phyloP scores from a whole-genome alignment of 805 yeast species.

The Lipomyces kockii region DNA sequence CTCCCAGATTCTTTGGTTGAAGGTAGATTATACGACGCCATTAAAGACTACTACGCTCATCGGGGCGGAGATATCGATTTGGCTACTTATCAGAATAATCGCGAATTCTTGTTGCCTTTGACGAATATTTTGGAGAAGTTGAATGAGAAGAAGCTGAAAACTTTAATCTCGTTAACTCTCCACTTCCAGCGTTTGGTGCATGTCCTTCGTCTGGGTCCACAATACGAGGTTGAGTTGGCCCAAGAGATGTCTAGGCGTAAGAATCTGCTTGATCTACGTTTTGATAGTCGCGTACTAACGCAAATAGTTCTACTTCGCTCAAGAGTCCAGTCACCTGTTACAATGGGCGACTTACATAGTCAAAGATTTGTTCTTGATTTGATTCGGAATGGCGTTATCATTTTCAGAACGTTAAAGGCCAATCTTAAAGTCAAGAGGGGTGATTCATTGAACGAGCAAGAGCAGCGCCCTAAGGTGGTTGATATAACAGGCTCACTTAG shows the following conservation, averaged over 20 bases:
- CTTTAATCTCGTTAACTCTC: conserved; percentile 76
- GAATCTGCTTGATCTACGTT: neutral
- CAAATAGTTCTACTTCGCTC: conserved; percentile 61
- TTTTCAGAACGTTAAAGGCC: conserved; percentile 50
- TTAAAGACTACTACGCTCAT: conserved; percentile 67
- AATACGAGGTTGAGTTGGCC: conserved; percentile 51
- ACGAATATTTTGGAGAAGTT: conserved; percentile 69
- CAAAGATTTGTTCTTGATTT: conserved; percentile 65
- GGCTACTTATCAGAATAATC: conserved; percentile 12
- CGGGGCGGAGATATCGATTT: conserved; percentile 48
- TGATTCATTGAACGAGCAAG: conserved; percentile 13
- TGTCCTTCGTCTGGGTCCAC: conserved; percentile 49
- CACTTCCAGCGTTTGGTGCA: conserved; percentile 70
- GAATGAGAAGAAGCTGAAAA: conserved; percentile 73
- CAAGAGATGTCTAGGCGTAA: conserved; percentile 59
- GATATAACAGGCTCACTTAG: conserved; percentile 18
- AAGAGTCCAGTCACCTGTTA: conserved; percentile 50
- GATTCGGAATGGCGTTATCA: conserved; percentile 59
- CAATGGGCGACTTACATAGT: conserved; percentile 64
- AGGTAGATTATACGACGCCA: conserved; percentile 63
- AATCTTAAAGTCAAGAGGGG: conserved; percentile 8
- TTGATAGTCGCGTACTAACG: conserved; percentile 6
- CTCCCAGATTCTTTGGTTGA: conserved; percentile 79
- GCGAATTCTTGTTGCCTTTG: conserved; percentile 16
- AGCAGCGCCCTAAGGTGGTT: conserved; percentile 19